Percentiles rank a stretch among this genome's conserved stretches.
Evolutionary conservation across 1,284 basidiomycete species (phyloP).

Genomic region (Leccinum subrobustum): DNA sequence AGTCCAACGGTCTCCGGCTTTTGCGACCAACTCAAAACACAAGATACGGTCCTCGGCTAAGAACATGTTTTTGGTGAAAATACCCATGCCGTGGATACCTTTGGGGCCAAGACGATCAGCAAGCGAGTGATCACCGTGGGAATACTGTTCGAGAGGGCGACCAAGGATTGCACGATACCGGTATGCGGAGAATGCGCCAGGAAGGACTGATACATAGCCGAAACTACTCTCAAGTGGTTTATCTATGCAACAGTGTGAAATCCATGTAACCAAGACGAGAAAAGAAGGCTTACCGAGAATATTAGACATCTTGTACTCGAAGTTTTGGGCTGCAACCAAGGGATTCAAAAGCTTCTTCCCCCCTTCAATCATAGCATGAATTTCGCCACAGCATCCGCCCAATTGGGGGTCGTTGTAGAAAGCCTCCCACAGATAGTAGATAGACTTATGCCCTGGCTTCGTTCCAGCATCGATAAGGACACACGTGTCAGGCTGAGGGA

Average conservation of each 20-base stretch:
- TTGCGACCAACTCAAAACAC: constrained; percentile 96
- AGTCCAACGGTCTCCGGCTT: constrained; percentile 84
- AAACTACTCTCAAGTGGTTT: constrained; percentile 95
- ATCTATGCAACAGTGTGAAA: constrained; percentile 43
- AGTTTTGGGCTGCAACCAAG: constrained; percentile 93
- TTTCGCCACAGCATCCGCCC: constrained; percentile 88
- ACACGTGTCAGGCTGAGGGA: constrained; percentile 78
- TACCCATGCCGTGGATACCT: constrained; percentile 97
- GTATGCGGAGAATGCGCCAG: constrained; percentile 96
- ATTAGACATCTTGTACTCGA: constrained; percentile 98
- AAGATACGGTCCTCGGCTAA: constrained; percentile 95
- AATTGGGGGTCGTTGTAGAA: constrained; percentile 77
- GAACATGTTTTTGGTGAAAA: constrained; percentile 97
- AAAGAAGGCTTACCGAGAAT: constrained; percentile 67
- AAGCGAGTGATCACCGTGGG: constrained; percentile 95
- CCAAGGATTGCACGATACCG: constrained; percentile 90
- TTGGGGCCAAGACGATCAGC: constrained; percentile 91
- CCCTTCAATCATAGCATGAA: constrained; percentile 92
- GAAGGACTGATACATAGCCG: constrained; percentile 93
- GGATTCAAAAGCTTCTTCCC: constrained; percentile 94
- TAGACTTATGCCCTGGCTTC: constrained; percentile 93
- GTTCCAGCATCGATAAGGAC: constrained; percentile 94
- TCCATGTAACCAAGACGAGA: not conserved
- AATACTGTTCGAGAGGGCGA: constrained; percentile 93
- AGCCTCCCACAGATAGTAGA: constrained; percentile 97